phyloP scores from a whole-genome alignment of 768 basidiomycete genomes.

The Trichaptum fuscoviolaceum region DNA sequence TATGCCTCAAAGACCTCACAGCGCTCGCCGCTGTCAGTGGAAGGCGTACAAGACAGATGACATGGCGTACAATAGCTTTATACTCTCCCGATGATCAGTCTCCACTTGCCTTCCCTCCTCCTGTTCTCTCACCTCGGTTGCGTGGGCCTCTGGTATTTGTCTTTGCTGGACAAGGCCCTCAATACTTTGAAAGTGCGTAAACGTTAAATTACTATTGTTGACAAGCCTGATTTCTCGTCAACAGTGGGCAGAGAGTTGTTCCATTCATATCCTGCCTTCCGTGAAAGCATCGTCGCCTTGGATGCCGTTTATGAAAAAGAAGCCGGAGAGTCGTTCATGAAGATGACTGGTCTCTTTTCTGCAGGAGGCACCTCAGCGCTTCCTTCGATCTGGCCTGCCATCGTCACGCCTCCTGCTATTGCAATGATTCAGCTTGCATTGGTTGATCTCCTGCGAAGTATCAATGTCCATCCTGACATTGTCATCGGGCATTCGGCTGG shows the following conservation, averaged over 20 bases:
- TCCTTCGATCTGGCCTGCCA: conserved; percentile 26
- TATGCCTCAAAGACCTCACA: neutral
- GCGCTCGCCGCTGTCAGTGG: neutral
- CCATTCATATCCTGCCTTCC: conserved; percentile 30
- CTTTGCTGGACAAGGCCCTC: conserved; percentile 37
- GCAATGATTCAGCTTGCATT: conserved; percentile 43
- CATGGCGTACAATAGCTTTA: conserved; percentile 23
- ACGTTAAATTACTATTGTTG: neutral
- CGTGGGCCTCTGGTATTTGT: conserved; percentile 31
- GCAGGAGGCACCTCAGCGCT: conserved; percentile 4
- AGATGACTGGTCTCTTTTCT: conserved; percentile 32
- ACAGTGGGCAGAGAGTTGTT: conserved; percentile 36
- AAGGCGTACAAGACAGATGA: neutral
- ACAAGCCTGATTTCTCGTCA: neutral
- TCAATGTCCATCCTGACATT: conserved; percentile 33
- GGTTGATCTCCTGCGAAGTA: conserved; percentile 32
- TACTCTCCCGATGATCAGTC: neutral
- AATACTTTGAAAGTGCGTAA: conserved; percentile 32
- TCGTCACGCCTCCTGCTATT: conserved; percentile 35
- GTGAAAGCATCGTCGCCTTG: conserved; percentile 32
- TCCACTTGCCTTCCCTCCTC: conserved; percentile 20
- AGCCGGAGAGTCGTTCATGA: conserved; percentile 32
- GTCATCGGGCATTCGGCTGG: conserved; percentile 46
- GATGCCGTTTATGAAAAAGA: conserved; percentile 27
- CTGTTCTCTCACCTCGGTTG: conserved; percentile 22